A percentile compares a stretch with the other conserved stretches of the same genome.
phyloP scores from a whole-genome alignment of 495 filamentous ascomycete genomes.

The Arthonia radiata region DNA sequence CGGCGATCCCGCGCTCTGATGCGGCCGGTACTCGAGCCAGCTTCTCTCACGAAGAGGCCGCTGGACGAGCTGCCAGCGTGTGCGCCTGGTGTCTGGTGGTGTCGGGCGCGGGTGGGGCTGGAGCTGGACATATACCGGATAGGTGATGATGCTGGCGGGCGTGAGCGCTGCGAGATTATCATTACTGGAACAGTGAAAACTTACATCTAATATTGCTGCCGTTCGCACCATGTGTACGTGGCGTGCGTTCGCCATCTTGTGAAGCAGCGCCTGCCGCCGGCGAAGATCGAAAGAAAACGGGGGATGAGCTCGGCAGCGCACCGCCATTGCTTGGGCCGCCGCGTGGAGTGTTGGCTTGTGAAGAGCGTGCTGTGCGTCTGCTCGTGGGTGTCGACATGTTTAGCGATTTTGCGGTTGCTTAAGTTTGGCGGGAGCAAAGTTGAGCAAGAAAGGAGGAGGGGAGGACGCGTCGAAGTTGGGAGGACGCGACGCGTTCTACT shows the following conservation, averaged over 20 bases:
- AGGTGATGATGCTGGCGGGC: conserved; percentile 52
- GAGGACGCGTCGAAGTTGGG: too few relatives aligned
- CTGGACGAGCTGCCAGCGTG: conserved; percentile 57
- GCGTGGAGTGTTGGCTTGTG: too few relatives aligned
- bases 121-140: conserved; percentile 75
- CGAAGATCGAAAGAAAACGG: neutral
- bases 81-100: conserved; percentile 28
- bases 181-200: conserved; percentile 4
- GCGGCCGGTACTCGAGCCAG: conserved; percentile 24
- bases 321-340: too few relatives aligned
- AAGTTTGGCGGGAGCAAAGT: too few relatives aligned
- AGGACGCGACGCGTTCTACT: too few relatives aligned
- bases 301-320: neutral
- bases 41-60: conserved; percentile 56
- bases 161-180: conserved; percentile 6
- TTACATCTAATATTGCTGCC: conserved; percentile 48
- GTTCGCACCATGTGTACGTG: too few relatives aligned
- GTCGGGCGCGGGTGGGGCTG: conserved; percentile 34
- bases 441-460: too few relatives aligned
- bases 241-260: too few relatives aligned
- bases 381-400: too few relatives aligned
- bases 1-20: conserved; percentile 28
- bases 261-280: too few relatives aligned
- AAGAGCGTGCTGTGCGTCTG: too few relatives aligned
- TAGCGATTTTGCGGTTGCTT: too few relatives aligned